phyloP scores from a whole-genome alignment of 73 alveolate genomes.

The Paramecium caudatum region DNA sequence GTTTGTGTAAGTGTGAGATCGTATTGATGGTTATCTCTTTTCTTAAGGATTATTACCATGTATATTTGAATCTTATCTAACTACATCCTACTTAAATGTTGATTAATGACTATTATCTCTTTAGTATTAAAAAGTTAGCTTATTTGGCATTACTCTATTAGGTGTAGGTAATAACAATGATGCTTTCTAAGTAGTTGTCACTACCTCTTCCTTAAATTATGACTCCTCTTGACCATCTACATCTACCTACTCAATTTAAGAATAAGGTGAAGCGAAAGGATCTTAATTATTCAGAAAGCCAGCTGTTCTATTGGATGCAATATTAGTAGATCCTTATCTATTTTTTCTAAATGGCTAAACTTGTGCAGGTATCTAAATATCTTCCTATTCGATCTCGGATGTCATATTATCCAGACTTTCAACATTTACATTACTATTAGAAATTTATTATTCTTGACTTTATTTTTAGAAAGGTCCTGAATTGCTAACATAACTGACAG shows the following conservation, averaged over 20 bases:
- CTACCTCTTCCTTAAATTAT: background rate
- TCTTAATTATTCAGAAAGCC: background rate
- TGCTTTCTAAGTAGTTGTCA: background rate
- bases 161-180: background rate
- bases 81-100: background rate
- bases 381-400: background rate
- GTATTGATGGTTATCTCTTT: background rate
- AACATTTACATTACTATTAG: slow-evolving; percentile 23
- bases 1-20: background rate
- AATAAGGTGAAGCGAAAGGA: background rate
- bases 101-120: background rate
- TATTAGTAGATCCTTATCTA: background rate
- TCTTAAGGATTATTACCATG: background rate
- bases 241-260: background rate
- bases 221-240: background rate
- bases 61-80: background rate
- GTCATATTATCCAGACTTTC: background rate
- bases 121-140: background rate
- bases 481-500: slow-evolving; percentile 30
- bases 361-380: background rate
- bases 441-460: background rate
- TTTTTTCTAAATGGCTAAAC: background rate
- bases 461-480: background rate
- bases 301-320: slow-evolving; percentile 14
- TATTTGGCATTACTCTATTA: background rate